Percentiles rank a stretch among this genome's conserved stretches.
Evolutionary conservation across 2,329 filamentous ascomycete genomes (phyloP).

Genomic region (Xylaria sp.): DNA sequence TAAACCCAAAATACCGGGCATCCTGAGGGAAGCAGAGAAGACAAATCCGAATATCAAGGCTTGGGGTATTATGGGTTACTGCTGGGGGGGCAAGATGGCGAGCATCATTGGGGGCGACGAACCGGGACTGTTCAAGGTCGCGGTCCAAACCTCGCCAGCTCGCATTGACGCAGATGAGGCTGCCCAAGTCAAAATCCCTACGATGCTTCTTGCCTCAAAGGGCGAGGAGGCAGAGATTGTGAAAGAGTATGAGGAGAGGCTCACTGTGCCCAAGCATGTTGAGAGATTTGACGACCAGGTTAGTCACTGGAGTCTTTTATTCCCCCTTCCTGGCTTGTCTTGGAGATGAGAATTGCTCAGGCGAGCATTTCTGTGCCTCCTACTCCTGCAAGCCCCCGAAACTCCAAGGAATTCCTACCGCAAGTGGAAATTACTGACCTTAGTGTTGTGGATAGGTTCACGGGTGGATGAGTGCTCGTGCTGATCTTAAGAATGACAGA

Average conservation of each 20-base stretch:
- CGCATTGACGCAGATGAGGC: conserved; percentile 66
- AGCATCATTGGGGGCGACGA: conserved; percentile 54
- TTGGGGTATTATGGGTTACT: conserved; percentile 65
- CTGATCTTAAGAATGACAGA: conserved; percentile 57
- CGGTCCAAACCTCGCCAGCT: conserved; percentile 59
- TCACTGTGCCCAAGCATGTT: conserved; percentile 60
- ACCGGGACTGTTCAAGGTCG: conserved; percentile 54
- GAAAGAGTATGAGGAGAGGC: conserved; percentile 55
- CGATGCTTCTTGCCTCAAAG: conserved; percentile 62
- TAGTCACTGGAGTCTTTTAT: no score
- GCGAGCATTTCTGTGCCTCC: no score
- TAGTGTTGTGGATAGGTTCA: no score
- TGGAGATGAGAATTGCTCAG: no score
- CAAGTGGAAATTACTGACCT: no score
- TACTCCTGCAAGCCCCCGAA: no score
- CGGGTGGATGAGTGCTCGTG: conserved; percentile 74
- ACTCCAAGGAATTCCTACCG: no score
- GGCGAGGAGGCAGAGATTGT: conserved; percentile 62
- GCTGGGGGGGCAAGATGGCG: conserved; percentile 71
- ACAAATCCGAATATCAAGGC: conserved; percentile 59
- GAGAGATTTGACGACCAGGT: conserved; percentile 67
- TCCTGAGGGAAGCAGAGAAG: conserved; percentile 56
- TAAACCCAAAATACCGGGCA: conserved; percentile 54
- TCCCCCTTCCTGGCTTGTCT: no score
- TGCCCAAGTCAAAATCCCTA: conserved; percentile 38